Evolutionary conservation across 2,329 filamentous ascomycete genomes (phyloP).

Genomic region (Penicillium olsonii): DNA sequence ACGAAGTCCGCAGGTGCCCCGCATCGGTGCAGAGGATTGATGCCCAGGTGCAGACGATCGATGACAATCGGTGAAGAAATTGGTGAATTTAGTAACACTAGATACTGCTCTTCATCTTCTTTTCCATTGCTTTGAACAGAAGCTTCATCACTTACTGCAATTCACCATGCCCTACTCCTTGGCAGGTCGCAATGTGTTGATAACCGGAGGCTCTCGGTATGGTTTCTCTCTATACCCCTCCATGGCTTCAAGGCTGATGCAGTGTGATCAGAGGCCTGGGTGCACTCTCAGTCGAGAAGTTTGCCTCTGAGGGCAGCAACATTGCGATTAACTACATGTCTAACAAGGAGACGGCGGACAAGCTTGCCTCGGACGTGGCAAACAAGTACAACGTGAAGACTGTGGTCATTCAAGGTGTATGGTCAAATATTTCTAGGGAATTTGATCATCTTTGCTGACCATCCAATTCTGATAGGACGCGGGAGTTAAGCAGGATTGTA

Average conservation of each 20-base stretch:
- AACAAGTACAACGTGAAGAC: constrained; percentile 54
- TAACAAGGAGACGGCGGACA: constrained; percentile 60
- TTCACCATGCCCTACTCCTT: constrained; percentile 62
- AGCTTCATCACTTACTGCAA: too few relatives aligned
- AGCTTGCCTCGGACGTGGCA: constrained; percentile 59
- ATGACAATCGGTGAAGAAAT: too few relatives aligned
- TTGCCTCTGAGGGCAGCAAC: constrained; percentile 68
- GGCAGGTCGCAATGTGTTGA: constrained; percentile 61
- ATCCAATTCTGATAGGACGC: constrained; percentile 54
- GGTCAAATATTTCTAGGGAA: constrained; percentile 21
- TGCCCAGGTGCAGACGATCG: too few relatives aligned
- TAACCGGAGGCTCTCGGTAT: constrained; percentile 66
- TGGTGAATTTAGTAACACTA: neutral
- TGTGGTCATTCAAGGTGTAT: constrained; percentile 61
- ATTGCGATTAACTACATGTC: constrained; percentile 74
- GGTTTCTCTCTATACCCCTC: constrained; percentile 16
- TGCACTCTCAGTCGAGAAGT: constrained; percentile 65
- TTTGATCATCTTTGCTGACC: constrained; percentile 4
- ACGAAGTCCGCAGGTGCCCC: neutral
- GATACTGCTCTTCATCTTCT: neutral
- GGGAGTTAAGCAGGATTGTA: constrained; percentile 60
- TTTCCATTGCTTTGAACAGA: too few relatives aligned
- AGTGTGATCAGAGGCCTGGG: constrained; percentile 65
- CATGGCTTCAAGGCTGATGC: neutral
- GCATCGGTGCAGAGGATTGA: neutral